These are phyloP conservation scores for Aschersonia sp. DNA, from an alignment of 2,329 filamentous ascomycete species.

Conservation along the genomic window DNA sequence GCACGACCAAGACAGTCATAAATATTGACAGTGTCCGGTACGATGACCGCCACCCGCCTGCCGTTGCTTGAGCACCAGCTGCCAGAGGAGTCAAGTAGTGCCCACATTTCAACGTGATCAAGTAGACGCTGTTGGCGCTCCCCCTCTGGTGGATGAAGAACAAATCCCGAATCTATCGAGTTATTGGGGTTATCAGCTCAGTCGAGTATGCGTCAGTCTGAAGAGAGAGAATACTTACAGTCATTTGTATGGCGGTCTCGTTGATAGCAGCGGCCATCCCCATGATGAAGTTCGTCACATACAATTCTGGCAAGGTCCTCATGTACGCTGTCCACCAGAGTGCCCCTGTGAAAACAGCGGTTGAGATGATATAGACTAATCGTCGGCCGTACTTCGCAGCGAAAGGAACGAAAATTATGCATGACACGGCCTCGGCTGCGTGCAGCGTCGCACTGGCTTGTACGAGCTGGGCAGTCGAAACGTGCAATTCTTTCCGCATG, in stretches of 20 bases:
- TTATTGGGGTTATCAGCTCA: no score
- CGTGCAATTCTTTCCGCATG: slow-evolving; percentile 10
- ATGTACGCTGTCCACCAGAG: slow-evolving; percentile 11
- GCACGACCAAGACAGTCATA: slow-evolving; percentile 4
- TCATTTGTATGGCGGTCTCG: slow-evolving; percentile 24
- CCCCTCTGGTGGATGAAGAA: slow-evolving; percentile 19
- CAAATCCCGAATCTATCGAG: slow-evolving; percentile 14
- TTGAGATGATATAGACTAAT: slow-evolving; percentile 14
- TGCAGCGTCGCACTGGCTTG: slow-evolving; percentile 14
- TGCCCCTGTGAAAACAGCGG: slow-evolving; percentile 8
- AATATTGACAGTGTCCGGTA: slow-evolving; percentile 10
- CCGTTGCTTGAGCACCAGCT: slow-evolving; percentile 11
- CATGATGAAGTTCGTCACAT: slow-evolving; percentile 11
- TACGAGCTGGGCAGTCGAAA: slow-evolving; percentile 12
- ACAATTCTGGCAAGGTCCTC: slow-evolving; percentile 9
- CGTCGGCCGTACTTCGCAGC: slow-evolving; percentile 20
- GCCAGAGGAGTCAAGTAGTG: slow-evolving; percentile 16
- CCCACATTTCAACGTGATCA: slow-evolving; percentile 16
- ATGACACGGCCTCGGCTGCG: slow-evolving; percentile 16
- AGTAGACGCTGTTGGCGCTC: slow-evolving; percentile 16
- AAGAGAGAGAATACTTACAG: slow-evolving; percentile 6
- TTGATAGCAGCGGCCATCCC: slow-evolving; percentile 23
- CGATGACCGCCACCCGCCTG: slow-evolving; percentile 11
- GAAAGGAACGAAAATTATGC: slow-evolving; percentile 19
- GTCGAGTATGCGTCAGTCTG: no score